Evolutionary conservation across 768 basidiomycete species (phyloP).

Genomic region (Termitomyces sp.): DNA sequence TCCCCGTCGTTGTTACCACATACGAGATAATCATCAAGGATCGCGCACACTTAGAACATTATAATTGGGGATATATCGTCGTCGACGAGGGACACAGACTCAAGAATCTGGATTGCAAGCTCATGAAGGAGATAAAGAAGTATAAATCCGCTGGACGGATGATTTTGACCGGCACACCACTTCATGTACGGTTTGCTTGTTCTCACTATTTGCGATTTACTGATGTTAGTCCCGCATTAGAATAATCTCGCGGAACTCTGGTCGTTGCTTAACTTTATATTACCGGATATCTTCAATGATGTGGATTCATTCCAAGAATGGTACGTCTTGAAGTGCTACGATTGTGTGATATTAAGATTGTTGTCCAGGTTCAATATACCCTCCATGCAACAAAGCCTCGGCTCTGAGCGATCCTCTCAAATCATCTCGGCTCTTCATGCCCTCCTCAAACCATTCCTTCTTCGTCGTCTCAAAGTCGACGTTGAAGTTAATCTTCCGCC

Average conservation of each 20-base stretch:
- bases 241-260: slow-evolving; percentile 95
- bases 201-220: background rate
- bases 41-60: slow-evolving; percentile 51
- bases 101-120: slow-evolving; percentile 90
- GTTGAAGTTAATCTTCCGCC: slow-evolving; percentile 78
- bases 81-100: slow-evolving; percentile 95
- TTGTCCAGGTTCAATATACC: slow-evolving; percentile 65
- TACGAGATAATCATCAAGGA: slow-evolving; percentile 93
- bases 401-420: slow-evolving; percentile 51
- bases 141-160: slow-evolving; percentile 82
- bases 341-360: background rate
- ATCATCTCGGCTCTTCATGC: slow-evolving; percentile 80
- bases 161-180: slow-evolving; percentile 93
- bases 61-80: slow-evolving; percentile 88
- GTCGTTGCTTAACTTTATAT: slow-evolving; percentile 92
- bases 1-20: slow-evolving; percentile 86
- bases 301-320: slow-evolving; percentile 88
- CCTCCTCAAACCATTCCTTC: slow-evolving; percentile 92
- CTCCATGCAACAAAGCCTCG: slow-evolving; percentile 50
- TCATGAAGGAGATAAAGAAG: slow-evolving; percentile 87
- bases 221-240: slow-evolving; percentile 34
- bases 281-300: slow-evolving; percentile 91
- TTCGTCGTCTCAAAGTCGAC: slow-evolving; percentile 88
- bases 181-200: slow-evolving; percentile 62
- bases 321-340: slow-evolving; percentile 30